Evolutionary conservation across 345 rosid species (phyloP).

Genomic region (Mercurialis annua): DNA sequence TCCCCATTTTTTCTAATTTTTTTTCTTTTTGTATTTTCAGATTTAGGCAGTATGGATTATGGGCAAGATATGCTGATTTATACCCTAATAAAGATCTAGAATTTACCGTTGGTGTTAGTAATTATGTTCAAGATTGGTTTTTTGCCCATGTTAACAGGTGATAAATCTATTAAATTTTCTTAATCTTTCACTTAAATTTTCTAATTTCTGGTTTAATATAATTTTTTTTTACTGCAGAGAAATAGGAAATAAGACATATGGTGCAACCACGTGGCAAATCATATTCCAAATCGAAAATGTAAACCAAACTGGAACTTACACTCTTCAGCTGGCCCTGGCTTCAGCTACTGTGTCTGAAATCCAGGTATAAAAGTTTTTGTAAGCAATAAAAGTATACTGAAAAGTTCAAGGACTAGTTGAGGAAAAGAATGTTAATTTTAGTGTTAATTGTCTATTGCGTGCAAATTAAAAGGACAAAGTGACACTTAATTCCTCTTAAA

Average conservation of each 20-base stretch:
- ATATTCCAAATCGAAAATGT: conserved; percentile 37
- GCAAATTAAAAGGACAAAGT: too few relatives aligned
- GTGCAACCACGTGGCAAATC: conserved; percentile 69
- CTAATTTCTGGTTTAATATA: background rate
- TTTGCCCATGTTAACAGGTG: conserved; percentile 78
- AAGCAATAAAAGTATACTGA: too few relatives aligned
- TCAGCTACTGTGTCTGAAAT: conserved; percentile 40
- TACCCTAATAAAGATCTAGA: conserved; percentile 19
- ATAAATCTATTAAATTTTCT: background rate
- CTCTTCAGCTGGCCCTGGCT: conserved; percentile 68
- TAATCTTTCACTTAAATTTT: background rate
- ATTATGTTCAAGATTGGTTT: conserved; percentile 49
- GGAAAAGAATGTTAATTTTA: too few relatives aligned
- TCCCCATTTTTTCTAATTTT: background rate
- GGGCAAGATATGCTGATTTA: conserved; percentile 22
- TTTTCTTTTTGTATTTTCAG: conserved; percentile 13
- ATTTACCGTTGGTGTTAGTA: conserved; percentile 13
- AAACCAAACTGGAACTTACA: conserved; percentile 35
- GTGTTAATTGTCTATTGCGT: too few relatives aligned
- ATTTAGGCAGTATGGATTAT: conserved; percentile 27
- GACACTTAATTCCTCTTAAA: too few relatives aligned
- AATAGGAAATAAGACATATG: conserved; percentile 26
- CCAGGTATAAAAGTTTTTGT: too few relatives aligned
- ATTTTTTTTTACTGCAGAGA: conserved; percentile 26
- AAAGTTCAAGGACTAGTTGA: too few relatives aligned